Evolutionary conservation across 2,329 filamentous ascomycete species (phyloP), one percentile per base, ranked within the genome.

Genomic region (Penicillium sp.): DNA sequence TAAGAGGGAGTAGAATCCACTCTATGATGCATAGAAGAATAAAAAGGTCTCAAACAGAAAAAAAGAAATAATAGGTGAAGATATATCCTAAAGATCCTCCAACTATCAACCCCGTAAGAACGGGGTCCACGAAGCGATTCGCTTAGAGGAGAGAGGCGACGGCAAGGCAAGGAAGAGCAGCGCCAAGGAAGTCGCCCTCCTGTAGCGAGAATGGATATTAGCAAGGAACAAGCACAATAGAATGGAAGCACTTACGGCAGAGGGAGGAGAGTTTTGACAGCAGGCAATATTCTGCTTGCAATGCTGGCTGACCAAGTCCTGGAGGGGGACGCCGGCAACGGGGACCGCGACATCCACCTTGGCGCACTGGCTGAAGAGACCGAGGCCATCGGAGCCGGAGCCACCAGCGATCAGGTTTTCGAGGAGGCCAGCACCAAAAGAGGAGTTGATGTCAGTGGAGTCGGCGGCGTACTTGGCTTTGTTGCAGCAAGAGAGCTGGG

Each of bases 261-360:
- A 44, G 60, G 65, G 61, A 9, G 62, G 59, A 53, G 68, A 67
- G 56, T 64, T 61, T 59, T 68, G 62, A 64, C 71, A 74, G 61
- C 71, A 74, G 47, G 71, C 69, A 55, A 73, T 66, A 68, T 73
- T 73, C 64, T 71, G 68, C 69, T 73, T 67, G 71, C 71, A 74
- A 41, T 63, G 45, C 65, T 69, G 59, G 68, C 69, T 67, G 64
- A 72, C 37, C 3, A 70, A 6, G 27, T 73, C 69, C 60, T 68
- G 61, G 40, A 68, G 0, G 29, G 44, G 22, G 18, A 72, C 50
- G 41, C 53, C 69, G 29, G 71, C 56, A 41, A 49, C 0, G 51
- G 56, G 26, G 35, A 68, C 61, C 49, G 64, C 54, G 29, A 65
- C 15, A 44, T 64, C 60, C 37, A 76, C 66, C 67, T 73, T 71